phyloP scores from a whole-genome alignment of 805 yeast genomes.

The Cyberlindnera mycetangii region DNA sequence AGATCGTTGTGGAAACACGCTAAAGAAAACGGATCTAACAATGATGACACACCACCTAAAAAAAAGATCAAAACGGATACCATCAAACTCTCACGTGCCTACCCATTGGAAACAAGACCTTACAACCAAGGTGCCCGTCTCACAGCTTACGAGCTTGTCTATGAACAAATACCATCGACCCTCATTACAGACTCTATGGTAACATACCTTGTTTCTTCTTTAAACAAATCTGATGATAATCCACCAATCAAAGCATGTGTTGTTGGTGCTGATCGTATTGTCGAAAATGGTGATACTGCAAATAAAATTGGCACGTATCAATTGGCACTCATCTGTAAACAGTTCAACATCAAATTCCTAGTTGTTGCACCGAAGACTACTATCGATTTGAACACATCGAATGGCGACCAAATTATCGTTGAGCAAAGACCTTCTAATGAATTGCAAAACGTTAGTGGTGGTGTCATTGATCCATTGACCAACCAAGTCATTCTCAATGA shows the following conservation, averaged over 20 bases:
- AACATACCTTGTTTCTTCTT: slow-evolving; percentile 60
- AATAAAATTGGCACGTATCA: slow-evolving; percentile 96
- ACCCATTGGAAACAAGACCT: slow-evolving; percentile 92
- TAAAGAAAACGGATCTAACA: slow-evolving; percentile 13
- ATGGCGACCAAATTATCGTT: slow-evolving; percentile 76
- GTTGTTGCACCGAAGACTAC: slow-evolving; percentile 97
- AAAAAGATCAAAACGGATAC: slow-evolving; percentile 28
- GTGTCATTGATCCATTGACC: slow-evolving; percentile 37
- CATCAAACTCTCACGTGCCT: slow-evolving; percentile 64
- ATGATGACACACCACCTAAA: slow-evolving; percentile 15
- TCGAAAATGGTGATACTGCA: slow-evolving; percentile 91
- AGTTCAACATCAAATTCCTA: slow-evolving; percentile 70
- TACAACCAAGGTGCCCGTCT: slow-evolving; percentile 94
- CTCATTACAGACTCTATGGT: slow-evolving; percentile 91
- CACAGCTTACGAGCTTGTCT: slow-evolving; percentile 86
- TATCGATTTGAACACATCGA: slow-evolving; percentile 61
- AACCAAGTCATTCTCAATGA: slow-evolving; percentile 28
- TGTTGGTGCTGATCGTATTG: slow-evolving; percentile 90
- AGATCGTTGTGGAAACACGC: slow-evolving; percentile 61
- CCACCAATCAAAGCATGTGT: slow-evolving; percentile 84
- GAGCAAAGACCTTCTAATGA: slow-evolving; percentile 87
- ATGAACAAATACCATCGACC: slow-evolving; percentile 85
- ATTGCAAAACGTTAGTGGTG: slow-evolving; percentile 74
- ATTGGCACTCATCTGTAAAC: slow-evolving; percentile 67
- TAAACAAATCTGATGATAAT: slow-evolving; percentile 27